Evolutionary conservation across 306 rosid species (phyloP), one percentile per base, ranked within the genome.

Genomic region (Bauhinia variegata): DNA sequence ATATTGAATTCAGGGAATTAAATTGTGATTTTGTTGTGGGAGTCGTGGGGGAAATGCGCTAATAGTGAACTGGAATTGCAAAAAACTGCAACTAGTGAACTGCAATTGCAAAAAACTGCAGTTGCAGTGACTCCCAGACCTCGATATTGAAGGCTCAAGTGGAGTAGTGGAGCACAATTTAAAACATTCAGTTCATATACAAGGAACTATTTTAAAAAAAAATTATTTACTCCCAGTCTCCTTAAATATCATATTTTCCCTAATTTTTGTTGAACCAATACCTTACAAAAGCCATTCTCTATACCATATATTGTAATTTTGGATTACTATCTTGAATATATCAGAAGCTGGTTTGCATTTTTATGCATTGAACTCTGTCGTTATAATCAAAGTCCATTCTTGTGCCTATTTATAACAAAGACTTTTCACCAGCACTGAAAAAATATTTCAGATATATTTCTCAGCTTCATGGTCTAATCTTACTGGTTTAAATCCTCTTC

Each of bases 401-500:
- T 38, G 5, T 11, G 65, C 51, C 5, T 65, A 1, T 19, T 19
- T 38, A 17, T 53, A 32, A 55, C 53, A 60, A 38, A 31, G 5
- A 15, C 3, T 53, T 51, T 71, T 31, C 41, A 9, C 59, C 34
- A 12, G 34, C 54, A 10, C 13, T 19, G 57, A 2, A 68, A 65
- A 49, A 13, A 31, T 18, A 63, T 57, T 53, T 32, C 53, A 33
- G 43, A 32, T 33, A 28, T 53, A 63, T 65, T 47, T 48, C 28
- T 36, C 49, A 37, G 64, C 60, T 59, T 68, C 36, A 50, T 73
- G 46, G 42, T 68, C 67, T 36, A 38, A 19, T 17, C 12, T 47
- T 56, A 14, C 63, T 36, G 62, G 50, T 54, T 60, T 53, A 53
- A 44, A 37, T 41, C n/a, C n/a, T 46, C 46, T 71, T 71, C n/a